These are phyloP conservation scores for Yarrowia keelungensis DNA, from an alignment of 805 yeast genomes.

Conservation along the genomic window DNA sequence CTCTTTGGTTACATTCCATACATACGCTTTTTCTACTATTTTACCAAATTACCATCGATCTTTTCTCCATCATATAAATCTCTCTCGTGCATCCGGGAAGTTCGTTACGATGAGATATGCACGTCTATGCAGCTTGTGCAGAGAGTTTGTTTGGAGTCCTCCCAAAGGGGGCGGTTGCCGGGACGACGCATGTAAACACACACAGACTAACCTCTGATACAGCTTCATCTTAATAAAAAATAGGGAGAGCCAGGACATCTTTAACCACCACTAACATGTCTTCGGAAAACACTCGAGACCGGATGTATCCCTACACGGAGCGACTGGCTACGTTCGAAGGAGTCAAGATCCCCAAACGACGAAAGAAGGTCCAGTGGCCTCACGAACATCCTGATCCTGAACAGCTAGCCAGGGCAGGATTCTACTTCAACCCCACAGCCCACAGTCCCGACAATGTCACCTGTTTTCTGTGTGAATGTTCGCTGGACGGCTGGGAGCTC, in stretches of 20 bases:
- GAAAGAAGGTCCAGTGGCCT: conserved; percentile 44
- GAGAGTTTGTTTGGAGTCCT: conserved; percentile 12
- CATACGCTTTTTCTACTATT: too few species aligned
- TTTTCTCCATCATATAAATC: too few species aligned
- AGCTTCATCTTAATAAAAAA: not conserved
- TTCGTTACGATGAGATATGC: conserved; percentile 20
- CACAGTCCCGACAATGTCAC: conserved; percentile 58
- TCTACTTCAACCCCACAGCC: conserved; percentile 62
- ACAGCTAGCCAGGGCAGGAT: conserved; percentile 63
- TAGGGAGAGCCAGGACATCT: too few species aligned
- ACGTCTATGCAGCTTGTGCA: not conserved
- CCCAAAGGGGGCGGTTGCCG: conserved; percentile 15
- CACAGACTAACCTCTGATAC: conserved; percentile 1
- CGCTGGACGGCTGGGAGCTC: conserved; percentile 65
- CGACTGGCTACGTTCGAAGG: conserved; percentile 25
- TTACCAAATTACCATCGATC: too few species aligned
- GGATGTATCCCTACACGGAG: conserved; percentile 21
- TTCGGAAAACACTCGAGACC: conserved; percentile 23
- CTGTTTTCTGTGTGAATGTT: conserved; percentile 64
- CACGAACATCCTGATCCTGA: conserved; percentile 46
- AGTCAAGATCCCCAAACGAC: conserved; percentile 7
- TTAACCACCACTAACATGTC: not conserved
- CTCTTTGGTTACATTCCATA: too few species aligned
- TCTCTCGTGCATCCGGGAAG: not conserved
- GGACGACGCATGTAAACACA: conserved; percentile 20